Conservation (phyloP, 2,329 filamentous ascomycete species). For the Dendrostoma leiphaemia region DNA sequence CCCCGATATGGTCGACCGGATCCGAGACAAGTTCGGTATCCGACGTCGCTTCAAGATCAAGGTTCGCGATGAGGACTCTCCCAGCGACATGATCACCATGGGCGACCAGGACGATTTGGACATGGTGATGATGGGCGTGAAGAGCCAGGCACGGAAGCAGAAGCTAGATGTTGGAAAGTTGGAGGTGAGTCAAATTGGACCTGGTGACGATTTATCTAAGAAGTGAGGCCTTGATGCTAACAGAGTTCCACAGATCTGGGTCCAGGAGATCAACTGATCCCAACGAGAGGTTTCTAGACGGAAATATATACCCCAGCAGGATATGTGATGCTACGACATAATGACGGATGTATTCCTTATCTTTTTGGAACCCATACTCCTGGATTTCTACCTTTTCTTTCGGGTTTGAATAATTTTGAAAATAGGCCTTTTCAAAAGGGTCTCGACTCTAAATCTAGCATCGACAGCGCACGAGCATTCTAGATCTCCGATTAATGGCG, state of each 20-base stretch:
- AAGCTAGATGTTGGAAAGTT: conserved; percentile 84
- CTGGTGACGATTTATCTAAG: not conserved
- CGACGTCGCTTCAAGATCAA: conserved; percentile 82
- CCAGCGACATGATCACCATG: conserved; percentile 93
- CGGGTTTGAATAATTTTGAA: not conserved
- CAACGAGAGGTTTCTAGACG: conserved; percentile 2
- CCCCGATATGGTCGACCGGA: conserved; percentile 71
- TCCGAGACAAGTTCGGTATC: conserved; percentile 84
- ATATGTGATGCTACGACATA: conserved; percentile 15
- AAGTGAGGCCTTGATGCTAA: conserved; percentile 22
- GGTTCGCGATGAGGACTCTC: conserved; percentile 74
- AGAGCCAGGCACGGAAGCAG: conserved; percentile 67
- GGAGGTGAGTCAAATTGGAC: conserved; percentile 65
- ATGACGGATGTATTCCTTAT: conserved; percentile 15
- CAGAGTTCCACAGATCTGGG: conserved; percentile 29
- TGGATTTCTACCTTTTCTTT: not conserved
- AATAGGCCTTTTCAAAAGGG: not conserved
- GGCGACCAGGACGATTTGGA: conserved; percentile 95
- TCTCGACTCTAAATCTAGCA: conserved; percentile 10
- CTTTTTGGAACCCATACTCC: not conserved
- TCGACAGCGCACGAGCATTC: conserved; percentile 16
- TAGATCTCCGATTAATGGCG: conserved; percentile 13
- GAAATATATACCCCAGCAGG: conserved; percentile 18
- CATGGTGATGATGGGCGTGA: conserved; percentile 73
- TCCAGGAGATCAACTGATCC: conserved; percentile 28